These are phyloP conservation scores for Ceratocystis huliohia DNA, from an alignment of 2,329 filamentous ascomycete species.

Conservation along the genomic window DNA sequence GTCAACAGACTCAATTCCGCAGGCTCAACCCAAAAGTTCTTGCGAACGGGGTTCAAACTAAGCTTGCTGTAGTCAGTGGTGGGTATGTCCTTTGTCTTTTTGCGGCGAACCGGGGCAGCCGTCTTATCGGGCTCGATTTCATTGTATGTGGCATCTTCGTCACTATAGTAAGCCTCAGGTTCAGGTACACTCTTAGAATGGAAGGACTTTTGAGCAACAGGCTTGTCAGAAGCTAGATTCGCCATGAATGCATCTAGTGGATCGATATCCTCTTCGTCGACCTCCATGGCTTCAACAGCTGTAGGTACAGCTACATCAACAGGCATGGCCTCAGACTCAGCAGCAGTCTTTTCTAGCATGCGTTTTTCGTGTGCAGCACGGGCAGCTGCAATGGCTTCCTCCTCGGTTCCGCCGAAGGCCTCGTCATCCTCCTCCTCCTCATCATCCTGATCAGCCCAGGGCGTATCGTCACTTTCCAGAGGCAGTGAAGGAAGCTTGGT, in stretches of 20 bases:
- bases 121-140: conserved; percentile 36
- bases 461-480: conserved; percentile 48
- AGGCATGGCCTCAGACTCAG: conserved; percentile 22
- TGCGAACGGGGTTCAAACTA: conserved; percentile 73
- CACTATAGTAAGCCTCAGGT: conserved; percentile 77
- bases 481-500: conserved; percentile 75
- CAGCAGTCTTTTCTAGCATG: conserved; percentile 33
- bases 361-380: conserved; percentile 76
- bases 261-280: conserved; percentile 53
- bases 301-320: conserved; percentile 23
- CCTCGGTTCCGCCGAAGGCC: conserved; percentile 70
- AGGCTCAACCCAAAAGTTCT: conserved; percentile 90
- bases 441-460: conserved; percentile 50
- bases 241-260: conserved; percentile 97
- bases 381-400: conserved; percentile 75
- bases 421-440: conserved; percentile 60
- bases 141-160: conserved; percentile 56
- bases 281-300: conserved; percentile 40
- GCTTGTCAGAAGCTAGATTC: conserved; percentile 40
- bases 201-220: conserved; percentile 22
- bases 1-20: conserved; percentile 70
- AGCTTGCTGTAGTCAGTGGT: conserved; percentile 75
- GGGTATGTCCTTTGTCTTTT: conserved; percentile 86
- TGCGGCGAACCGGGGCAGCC: conserved; percentile 51
- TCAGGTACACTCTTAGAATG: conserved; percentile 43